phyloP scores from a whole-genome alignment of 2,329 filamentous ascomycete genomes.

The Trichoderma lentiforme region DNA sequence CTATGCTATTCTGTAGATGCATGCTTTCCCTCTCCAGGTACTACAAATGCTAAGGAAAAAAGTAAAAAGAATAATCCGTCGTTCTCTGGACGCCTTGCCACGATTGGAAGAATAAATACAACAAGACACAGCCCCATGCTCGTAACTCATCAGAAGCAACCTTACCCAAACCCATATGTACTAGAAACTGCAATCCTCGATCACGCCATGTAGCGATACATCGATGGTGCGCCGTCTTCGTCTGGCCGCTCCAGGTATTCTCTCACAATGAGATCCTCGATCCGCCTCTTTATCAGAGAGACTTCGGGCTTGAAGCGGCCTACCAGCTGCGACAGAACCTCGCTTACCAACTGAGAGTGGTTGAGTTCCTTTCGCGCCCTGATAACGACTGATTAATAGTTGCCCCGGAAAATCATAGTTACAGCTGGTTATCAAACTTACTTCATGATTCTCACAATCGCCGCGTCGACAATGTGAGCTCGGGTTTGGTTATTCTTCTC shows the following conservation, averaged over 20 bases:
- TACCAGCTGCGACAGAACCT: slow-evolving; percentile 67
- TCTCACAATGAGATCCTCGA: slow-evolving; percentile 71
- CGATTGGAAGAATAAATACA: background rate
- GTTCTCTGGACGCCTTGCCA: slow-evolving; percentile 18
- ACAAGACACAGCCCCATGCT: slow-evolving; percentile 4
- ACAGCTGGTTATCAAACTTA: slow-evolving; percentile 42
- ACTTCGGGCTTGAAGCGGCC: slow-evolving; percentile 73
- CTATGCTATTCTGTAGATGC: background rate
- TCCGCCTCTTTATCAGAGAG: slow-evolving; percentile 74
- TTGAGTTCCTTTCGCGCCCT: slow-evolving; percentile 71
- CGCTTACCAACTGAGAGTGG: slow-evolving; percentile 66
- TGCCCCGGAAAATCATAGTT: background rate
- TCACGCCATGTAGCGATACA: slow-evolving; percentile 71
- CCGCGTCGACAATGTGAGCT: slow-evolving; percentile 69
- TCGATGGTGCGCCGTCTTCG: slow-evolving; percentile 61
- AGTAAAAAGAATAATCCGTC: background rate
- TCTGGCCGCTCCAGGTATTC: slow-evolving; percentile 72
- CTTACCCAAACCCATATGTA: background rate
- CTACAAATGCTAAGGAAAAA: background rate
- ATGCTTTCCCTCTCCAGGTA: background rate
- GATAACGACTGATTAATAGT: slow-evolving; percentile 28
- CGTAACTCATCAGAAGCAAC: slow-evolving; percentile 1
- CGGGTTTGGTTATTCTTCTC: slow-evolving; percentile 71
- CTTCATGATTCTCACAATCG: slow-evolving; percentile 83
- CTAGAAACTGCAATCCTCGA: background rate